Conservation (phyloP, 2,329 filamentous ascomycete genomes). For the Ascochyta viciae-villosae region DNA sequence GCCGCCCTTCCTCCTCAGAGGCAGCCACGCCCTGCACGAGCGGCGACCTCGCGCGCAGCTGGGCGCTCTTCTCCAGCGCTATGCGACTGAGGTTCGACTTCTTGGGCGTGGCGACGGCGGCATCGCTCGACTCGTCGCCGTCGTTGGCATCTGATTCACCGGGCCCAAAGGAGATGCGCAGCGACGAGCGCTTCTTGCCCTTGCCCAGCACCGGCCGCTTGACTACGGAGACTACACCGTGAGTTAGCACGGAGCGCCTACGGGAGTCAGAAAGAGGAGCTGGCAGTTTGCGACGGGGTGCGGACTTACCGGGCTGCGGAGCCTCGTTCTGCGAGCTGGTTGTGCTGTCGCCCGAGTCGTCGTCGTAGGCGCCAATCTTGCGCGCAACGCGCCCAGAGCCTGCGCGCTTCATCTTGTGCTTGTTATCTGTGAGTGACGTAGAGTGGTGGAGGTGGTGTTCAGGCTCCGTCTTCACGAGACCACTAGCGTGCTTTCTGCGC, state of each 20-base stretch:
- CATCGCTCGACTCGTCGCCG: constrained; percentile 57
- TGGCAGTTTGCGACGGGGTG: constrained; percentile 27
- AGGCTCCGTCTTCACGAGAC: constrained; percentile 14
- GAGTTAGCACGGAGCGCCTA: constrained; percentile 55
- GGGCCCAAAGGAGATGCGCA: constrained; percentile 79
- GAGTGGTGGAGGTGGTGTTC: background rate
- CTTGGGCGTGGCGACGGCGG: constrained; percentile 67
- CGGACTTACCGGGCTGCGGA: constrained; percentile 52
- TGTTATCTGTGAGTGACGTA: background rate
- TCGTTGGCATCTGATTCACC: constrained; percentile 61
- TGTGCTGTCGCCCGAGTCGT: constrained; percentile 47
- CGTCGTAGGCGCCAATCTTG: constrained; percentile 77
- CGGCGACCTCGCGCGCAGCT: constrained; percentile 62
- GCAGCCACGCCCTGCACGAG: constrained; percentile 60
- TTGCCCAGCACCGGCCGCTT: constrained; percentile 62
- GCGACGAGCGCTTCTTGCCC: constrained; percentile 73
- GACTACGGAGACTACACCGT: constrained; percentile 57
- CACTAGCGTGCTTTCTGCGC: constrained; percentile 20
- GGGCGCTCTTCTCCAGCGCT: constrained; percentile 71
- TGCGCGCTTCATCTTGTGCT: constrained; percentile 61
- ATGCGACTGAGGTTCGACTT: constrained; percentile 68
- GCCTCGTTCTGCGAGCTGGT: constrained; percentile 41
- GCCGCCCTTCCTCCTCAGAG: constrained; percentile 67
- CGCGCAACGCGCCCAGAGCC: constrained; percentile 72
- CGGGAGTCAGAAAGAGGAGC: constrained; percentile 38